Evolutionary conservation across 495 filamentous ascomycete species (phyloP), one percentile per base, ranked within the genome.

Genomic region (Sporormia fimetaria): DNA sequence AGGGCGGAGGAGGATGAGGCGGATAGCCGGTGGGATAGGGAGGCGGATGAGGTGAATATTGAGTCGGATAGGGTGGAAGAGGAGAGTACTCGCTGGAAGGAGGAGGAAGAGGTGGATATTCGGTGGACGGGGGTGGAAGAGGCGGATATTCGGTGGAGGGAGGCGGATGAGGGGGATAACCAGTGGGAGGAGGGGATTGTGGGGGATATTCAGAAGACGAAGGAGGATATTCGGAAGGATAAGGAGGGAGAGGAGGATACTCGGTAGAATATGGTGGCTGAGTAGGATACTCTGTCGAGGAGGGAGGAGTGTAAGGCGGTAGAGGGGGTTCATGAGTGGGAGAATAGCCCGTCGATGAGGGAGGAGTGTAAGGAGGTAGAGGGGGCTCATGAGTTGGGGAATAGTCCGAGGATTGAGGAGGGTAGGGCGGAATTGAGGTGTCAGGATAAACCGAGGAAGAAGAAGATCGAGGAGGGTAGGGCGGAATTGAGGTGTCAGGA

Each of bases 391-490:
- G n/a, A n/a, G 17, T 9, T n/a, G 26, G 6, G 5, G 20, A 18
- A 12, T 22, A 40, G 12, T 18, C 15, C 8, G 35, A 38, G 15
- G 35, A 38, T 7, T 18, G 17, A 9, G 18, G 20, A 14, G 11
- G 3, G 11, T 20, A 37, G 23, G 34, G 21, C 15, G 28, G 11
- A 14, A 27, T 12, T 27, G 18, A 30, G 12, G 16, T 16, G 3
- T 8, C n/a, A n/a, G n/a, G n/a, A n/a, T 9, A 4, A 7, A 18
- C n/a, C 5, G 30, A 27, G 40, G 40, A 36, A 17, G 30, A 35
- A 10, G 40, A 36, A 23, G 3, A 12, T 14, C 33, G 23, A 6
- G 42, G 43, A 10, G 46, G 46, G 27, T 44, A 39, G 16, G 26
- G 22, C 15, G 28, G 11, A 14, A 27, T 12, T 27, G 18, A 30